Percentiles rank a stretch among this genome's conserved stretches.
Conservation (phyloP, 768 basidiomycete genomes). For the Mycena belliarum region DNA sequence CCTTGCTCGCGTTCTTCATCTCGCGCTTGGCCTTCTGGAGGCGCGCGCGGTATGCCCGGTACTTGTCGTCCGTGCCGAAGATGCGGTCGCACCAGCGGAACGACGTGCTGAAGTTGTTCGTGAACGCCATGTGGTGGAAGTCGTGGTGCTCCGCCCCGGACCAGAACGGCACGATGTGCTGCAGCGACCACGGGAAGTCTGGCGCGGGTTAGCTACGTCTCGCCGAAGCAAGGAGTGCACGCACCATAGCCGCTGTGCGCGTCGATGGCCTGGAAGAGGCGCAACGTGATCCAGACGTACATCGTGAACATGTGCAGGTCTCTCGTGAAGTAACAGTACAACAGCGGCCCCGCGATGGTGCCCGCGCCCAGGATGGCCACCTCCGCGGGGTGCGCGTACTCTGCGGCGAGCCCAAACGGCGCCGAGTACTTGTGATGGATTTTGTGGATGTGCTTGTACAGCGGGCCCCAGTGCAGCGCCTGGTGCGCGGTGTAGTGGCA, state of each 20-base stretch:
- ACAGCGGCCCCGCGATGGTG: slow-evolving; percentile 83
- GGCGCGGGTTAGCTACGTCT: slow-evolving; percentile 24
- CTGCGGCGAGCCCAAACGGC: slow-evolving; percentile 95
- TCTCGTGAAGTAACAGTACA: slow-evolving; percentile 75
- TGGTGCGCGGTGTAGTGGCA: slow-evolving; percentile 96
- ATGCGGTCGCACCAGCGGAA: slow-evolving; percentile 93
- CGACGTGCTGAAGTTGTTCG: slow-evolving; percentile 90
- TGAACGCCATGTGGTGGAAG: slow-evolving; percentile 97
- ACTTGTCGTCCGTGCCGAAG: slow-evolving; percentile 90
- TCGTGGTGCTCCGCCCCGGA: slow-evolving; percentile 97
- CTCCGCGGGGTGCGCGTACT: slow-evolving; percentile 97
- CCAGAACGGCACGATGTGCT: slow-evolving; percentile 94
- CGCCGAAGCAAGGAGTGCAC: slow-evolving; percentile 23
- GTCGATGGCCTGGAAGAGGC: slow-evolving; percentile 96
- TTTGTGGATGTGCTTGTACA: slow-evolving; percentile 95
- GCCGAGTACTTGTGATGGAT: slow-evolving; percentile 97
- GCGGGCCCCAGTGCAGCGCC: slow-evolving; percentile 77
- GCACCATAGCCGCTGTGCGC: slow-evolving; percentile 94
- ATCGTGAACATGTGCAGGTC: slow-evolving; percentile 91
- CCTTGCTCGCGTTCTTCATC: slow-evolving; percentile 53
- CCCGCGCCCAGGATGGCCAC: slow-evolving; percentile 93
- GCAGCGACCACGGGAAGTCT: slow-evolving; percentile 97
- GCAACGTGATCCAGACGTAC: slow-evolving; percentile 90
- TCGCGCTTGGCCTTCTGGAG: slow-evolving; percentile 61
- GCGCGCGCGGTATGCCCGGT: slow-evolving; percentile 74